phyloP scores from a whole-genome alignment of 2,329 filamentous ascomycete genomes.

The Neonectria ditissima region DNA sequence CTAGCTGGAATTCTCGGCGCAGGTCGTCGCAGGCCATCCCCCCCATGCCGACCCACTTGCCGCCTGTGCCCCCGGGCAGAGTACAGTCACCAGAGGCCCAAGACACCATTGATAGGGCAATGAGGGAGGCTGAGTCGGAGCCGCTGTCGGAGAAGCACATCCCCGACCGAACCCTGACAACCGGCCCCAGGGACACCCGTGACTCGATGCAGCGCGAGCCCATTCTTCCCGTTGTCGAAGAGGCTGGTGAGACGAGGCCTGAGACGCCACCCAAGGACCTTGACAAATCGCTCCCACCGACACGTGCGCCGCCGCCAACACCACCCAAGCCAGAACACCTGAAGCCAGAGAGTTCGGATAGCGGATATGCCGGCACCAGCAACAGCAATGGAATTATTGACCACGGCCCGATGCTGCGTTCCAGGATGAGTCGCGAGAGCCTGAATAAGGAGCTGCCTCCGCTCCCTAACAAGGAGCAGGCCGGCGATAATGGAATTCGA shows the following conservation, averaged over 20 bases:
- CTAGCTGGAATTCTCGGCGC: conserved; percentile 53
- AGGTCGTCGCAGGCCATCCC: conserved; percentile 52
- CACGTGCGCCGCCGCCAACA: conserved; percentile 54
- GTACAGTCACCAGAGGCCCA: conserved; percentile 53
- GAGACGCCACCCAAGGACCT: conserved; percentile 56
- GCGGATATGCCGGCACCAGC: conserved; percentile 57
- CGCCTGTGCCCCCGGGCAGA: conserved; percentile 54
- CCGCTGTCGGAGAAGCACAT: conserved; percentile 59
- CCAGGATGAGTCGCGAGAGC: conserved; percentile 65
- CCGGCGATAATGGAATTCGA: conserved; percentile 44
- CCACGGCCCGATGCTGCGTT: conserved; percentile 46
- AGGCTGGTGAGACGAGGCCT: conserved; percentile 72
- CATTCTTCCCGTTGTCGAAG: conserved; percentile 86
- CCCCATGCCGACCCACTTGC: conserved; percentile 60
- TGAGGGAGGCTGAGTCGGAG: conserved; percentile 49
- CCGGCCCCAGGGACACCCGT: conserved; percentile 57
- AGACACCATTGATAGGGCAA: conserved; percentile 56
- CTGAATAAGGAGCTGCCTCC: conserved; percentile 71
- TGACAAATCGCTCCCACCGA: conserved; percentile 55
- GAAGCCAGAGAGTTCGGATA: conserved; percentile 62
- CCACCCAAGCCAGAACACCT: conserved; percentile 47
- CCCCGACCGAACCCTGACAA: conserved; percentile 70
- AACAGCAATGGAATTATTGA: conserved; percentile 47
- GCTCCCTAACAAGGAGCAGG: conserved; percentile 57
- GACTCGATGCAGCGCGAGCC: conserved; percentile 68